Conservation (phyloP, 2,329 filamentous ascomycete genomes). For the Sordariomycetes sp. region DNA sequence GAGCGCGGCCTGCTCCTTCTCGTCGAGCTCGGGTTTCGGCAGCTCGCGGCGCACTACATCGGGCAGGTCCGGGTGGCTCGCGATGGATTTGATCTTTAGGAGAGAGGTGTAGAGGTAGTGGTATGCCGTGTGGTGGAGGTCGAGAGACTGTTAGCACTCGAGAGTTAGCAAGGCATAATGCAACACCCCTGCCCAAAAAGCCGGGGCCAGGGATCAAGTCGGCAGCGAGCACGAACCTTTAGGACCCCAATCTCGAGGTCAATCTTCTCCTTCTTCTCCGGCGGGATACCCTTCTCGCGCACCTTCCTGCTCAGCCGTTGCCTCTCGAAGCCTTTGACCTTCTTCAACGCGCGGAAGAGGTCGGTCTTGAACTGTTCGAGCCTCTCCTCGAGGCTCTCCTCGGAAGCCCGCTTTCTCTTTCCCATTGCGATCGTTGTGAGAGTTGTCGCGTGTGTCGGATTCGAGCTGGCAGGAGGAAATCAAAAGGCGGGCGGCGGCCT, state of each 20-base stretch:
- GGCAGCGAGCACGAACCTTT: conserved; percentile 27
- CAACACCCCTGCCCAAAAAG: neutral
- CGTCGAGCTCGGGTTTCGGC: conserved; percentile 37
- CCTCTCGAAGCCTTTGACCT: conserved; percentile 65
- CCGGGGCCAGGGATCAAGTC: neutral
- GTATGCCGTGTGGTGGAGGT: conserved; percentile 45
- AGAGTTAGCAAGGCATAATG: conserved; percentile 2
- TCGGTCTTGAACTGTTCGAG: conserved; percentile 47
- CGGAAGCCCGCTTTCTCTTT: conserved; percentile 43
- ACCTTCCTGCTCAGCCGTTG: conserved; percentile 60
- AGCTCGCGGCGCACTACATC: conserved; percentile 33
- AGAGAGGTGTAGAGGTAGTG: conserved; percentile 45
- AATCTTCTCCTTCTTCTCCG: conserved; percentile 46
- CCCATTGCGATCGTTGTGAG: conserved; percentile 28
- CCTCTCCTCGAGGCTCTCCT: conserved; percentile 34
- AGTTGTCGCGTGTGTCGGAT: neutral
- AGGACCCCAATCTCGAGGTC: conserved; percentile 48
- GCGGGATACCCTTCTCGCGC: conserved; percentile 30
- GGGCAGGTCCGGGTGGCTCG: conserved; percentile 38
- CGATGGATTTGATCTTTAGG: conserved; percentile 40
- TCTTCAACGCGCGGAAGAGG: conserved; percentile 57
- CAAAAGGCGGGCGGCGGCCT: neutral
- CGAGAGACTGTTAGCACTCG: conserved; percentile 34
- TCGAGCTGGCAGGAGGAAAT: neutral
- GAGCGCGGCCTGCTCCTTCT: conserved; percentile 38